phyloP scores from a whole-genome alignment of 352 stramenopile species.

The Pythium aristosporum region DNA sequence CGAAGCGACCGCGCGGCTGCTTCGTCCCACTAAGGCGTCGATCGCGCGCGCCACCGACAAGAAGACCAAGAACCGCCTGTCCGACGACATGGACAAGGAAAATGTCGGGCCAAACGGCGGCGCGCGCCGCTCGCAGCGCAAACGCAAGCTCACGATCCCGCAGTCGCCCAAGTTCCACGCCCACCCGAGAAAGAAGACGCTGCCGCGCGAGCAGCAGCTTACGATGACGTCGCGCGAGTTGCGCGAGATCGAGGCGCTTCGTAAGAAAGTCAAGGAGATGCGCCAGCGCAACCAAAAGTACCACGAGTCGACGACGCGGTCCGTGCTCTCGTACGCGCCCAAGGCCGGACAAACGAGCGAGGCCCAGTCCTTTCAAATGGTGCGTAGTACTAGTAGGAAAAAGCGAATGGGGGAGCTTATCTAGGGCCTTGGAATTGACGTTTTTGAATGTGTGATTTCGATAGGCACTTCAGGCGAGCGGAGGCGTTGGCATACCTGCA shows the following conservation, averaged over 20 bases:
- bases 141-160: constrained; percentile 56
- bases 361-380: constrained; percentile 36
- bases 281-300: constrained; percentile 66
- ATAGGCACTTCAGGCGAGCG: constrained; percentile 52
- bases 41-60: constrained; percentile 47
- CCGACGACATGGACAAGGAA: constrained; percentile 41
- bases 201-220: constrained; percentile 40
- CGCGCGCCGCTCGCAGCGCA: constrained; percentile 4
- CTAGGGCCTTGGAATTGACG: neutral
- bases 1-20: constrained; percentile 54
- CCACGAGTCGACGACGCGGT: constrained; percentile 57
- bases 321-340: constrained; percentile 23
- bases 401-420: neutral
- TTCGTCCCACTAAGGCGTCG: constrained; percentile 58
- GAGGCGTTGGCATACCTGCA: constrained; percentile 63
- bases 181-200: constrained; percentile 29
- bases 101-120: constrained; percentile 17
- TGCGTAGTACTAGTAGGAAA: constrained; percentile 14
- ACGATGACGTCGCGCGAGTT: constrained; percentile 74
- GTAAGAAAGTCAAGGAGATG: constrained; percentile 51
- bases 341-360: constrained; percentile 29
- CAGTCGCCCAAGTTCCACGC: constrained; percentile 64
- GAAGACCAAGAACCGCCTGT: constrained; percentile 39
- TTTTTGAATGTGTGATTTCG: neutral
- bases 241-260: constrained; percentile 68